Base-by-base conservation (phyloP, 352 stramenopile genomes). In the Phytophthora ohioensis region DNA sequence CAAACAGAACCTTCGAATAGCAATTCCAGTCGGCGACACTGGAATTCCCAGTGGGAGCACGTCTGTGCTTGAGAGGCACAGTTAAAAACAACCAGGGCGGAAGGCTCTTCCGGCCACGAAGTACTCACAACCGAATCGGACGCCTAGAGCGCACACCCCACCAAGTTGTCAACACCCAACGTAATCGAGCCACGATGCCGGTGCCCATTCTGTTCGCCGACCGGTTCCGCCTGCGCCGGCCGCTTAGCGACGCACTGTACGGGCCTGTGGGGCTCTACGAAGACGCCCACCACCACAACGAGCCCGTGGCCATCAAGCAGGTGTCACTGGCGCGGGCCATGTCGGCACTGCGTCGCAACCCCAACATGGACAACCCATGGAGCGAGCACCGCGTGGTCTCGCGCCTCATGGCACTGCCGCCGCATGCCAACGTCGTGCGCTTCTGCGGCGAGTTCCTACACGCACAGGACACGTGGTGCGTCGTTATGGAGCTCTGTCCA, bases 401-500 rank as follows among this genome's bases (percentile, higher is more conserved):
- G 17, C 42, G 38, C 5, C 71, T 85, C 31, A 63, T 65, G 62
- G 41, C 64, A 7, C 67, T 79, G 41, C 69, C 55, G 12, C 39
- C 49, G 10, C 77, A 91, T 48, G 48, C 61, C 10, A 85, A 86
- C 58, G 71, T 90, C 36, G 68, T 91, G n/a, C 69, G 59, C 9
- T 78, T 82, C 31, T 74, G 52, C 21, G 39, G 68, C 38, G 64
- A 82, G 31, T 91, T 90, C 56, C 27, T 86, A 32, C 69, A 86
- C n/a, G 65, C 21, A 9, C 52, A 78, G 17, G 64, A 70, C 39
- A 71, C 63, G 36, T 87, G 81, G 81, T 81, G 68, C 54, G 59
- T 91, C 11, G 78, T 88, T 36, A 88, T 88, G 71, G 84, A 88
- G 10, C 79, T 78, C 42, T 89, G 82, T 57, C 57, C 57, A 0